Conservation (phyloP, 768 basidiomycete genomes). For the Phanerochaete sordida region DNA sequence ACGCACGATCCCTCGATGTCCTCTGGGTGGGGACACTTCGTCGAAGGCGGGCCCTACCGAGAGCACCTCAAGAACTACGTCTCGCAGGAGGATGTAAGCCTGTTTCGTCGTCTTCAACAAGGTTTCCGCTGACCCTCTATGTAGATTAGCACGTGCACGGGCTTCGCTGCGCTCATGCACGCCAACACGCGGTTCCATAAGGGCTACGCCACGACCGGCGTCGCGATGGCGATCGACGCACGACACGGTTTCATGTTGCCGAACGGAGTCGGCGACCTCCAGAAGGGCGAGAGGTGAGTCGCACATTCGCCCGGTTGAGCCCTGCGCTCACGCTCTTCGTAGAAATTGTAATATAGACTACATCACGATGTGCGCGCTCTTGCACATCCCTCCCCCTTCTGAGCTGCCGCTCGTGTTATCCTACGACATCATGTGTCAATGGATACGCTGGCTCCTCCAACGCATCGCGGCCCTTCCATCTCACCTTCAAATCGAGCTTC, state of each 20-base stretch:
- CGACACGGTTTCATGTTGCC: slow-evolving; percentile 21
- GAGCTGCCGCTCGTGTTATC: not conserved
- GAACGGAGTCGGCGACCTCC: slow-evolving; percentile 22
- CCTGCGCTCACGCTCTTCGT: not conserved
- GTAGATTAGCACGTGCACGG: not conserved
- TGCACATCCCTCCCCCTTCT: not conserved
- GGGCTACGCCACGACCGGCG: not conserved
- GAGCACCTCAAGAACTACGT: slow-evolving; percentile 11
- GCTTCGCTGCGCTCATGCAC: not conserved
- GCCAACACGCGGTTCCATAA: not conserved
- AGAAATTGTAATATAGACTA: slow-evolving; percentile 24
- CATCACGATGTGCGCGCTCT: slow-evolving; percentile 7
- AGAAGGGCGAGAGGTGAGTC: slow-evolving; percentile 24
- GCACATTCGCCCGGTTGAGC: not conserved
- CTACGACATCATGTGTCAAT: slow-evolving; percentile 25
- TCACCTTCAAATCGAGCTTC: not conserved
- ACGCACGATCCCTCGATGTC: slow-evolving; percentile 19
- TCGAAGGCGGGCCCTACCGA: slow-evolving; percentile 20
- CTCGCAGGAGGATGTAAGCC: slow-evolving; percentile 20
- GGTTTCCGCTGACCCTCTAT: too few relatives aligned
- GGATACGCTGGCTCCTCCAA: slow-evolving; percentile 11
- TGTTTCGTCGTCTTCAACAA: not conserved
- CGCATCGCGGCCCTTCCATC: not conserved
- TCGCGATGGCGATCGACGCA: slow-evolving; percentile 9
- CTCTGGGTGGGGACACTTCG: slow-evolving; percentile 24